Percentiles rank a stretch among this genome's conserved stretches.
These are phyloP conservation scores for Lunasporangiospora selenospora DNA, from an alignment of 192 early-diverging fungal species.

Conservation along the genomic window DNA sequence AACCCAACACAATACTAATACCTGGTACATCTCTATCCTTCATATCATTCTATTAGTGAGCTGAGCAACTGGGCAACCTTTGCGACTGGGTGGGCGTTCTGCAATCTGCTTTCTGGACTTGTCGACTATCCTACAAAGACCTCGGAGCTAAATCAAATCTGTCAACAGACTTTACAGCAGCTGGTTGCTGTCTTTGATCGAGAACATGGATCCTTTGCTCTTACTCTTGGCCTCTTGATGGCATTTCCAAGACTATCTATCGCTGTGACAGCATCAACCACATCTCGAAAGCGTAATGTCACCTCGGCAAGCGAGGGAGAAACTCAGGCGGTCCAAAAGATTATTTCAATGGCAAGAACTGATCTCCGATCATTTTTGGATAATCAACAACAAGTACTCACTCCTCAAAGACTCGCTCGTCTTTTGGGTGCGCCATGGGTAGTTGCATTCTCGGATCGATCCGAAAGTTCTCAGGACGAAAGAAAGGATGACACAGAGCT, in stretches of 20 bases:
- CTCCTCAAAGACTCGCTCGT: slow-evolving; percentile 17
- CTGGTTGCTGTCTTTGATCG: slow-evolving; percentile 23
- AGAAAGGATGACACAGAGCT: slow-evolving; percentile 31
- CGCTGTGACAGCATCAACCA: slow-evolving; percentile 16
- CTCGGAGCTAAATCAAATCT: slow-evolving; percentile 25
- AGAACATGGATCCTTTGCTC: slow-evolving; percentile 13
- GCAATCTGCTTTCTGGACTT: slow-evolving; percentile 42
- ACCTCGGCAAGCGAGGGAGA: neutral
- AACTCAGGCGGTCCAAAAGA: slow-evolving; percentile 11
- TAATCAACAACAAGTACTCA: slow-evolving; percentile 13
- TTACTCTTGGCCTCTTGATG: slow-evolving; percentile 38
- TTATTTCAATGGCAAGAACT: slow-evolving; percentile 15
- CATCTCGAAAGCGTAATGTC: neutral
- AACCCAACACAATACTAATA: neutral
- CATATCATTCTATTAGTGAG: slow-evolving; percentile 11
- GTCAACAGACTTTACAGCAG: slow-evolving; percentile 27
- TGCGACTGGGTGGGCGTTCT: slow-evolving; percentile 47
- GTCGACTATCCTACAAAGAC: slow-evolving; percentile 47
- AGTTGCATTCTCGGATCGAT: slow-evolving; percentile 35
- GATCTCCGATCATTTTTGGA: slow-evolving; percentile 21
- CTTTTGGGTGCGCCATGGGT: slow-evolving; percentile 45
- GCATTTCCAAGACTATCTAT: slow-evolving; percentile 40
- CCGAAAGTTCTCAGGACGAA: slow-evolving; percentile 14
- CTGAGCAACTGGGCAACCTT: slow-evolving; percentile 46
- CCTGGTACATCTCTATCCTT: neutral